phyloP scores from a whole-genome alignment of 352 stramenopile species.

The Pythium graminicola region DNA sequence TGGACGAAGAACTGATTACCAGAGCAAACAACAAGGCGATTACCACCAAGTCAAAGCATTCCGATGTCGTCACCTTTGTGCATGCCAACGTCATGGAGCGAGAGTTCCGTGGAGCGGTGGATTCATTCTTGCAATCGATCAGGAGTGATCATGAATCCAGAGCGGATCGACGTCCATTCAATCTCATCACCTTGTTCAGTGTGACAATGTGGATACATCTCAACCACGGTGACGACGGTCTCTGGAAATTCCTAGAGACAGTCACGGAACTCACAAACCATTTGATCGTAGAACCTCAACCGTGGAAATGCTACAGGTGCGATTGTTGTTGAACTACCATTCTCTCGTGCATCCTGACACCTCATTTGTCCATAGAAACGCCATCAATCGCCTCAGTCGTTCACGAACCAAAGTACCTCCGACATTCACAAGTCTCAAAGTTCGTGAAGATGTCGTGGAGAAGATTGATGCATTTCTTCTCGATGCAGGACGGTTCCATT shows the following conservation, averaged over 20 bases:
- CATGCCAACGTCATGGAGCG: slow-evolving; percentile 50
- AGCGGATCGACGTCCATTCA: slow-evolving; percentile 25
- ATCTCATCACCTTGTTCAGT: slow-evolving; percentile 75
- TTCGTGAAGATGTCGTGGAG: slow-evolving; percentile 55
- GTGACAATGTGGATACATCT: slow-evolving; percentile 88
- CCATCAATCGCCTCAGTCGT: slow-evolving; percentile 58
- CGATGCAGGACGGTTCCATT: slow-evolving; percentile 47
- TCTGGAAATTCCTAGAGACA: slow-evolving; percentile 63
- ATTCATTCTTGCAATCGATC: slow-evolving; percentile 37
- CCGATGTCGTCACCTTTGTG: slow-evolving; percentile 44
- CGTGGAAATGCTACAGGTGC: slow-evolving; percentile 82
- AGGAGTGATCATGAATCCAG: slow-evolving; percentile 17
- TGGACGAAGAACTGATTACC: slow-evolving; percentile 62
- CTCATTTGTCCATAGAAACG: slow-evolving; percentile 38
- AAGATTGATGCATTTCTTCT: slow-evolving; percentile 62
- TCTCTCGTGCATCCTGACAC: background rate
- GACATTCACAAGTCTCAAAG: slow-evolving; percentile 54
- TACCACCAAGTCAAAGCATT: slow-evolving; percentile 5
- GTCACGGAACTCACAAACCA: slow-evolving; percentile 57
- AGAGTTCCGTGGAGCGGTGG: slow-evolving; percentile 37
- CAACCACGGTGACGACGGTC: slow-evolving; percentile 75
- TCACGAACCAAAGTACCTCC: slow-evolving; percentile 40
- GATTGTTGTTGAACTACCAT: background rate
- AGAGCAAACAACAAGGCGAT: slow-evolving; percentile 41
- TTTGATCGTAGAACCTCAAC: slow-evolving; percentile 74